Evolutionary conservation across 495 filamentous ascomycete species (phyloP).

Genomic region (Aspergillus nanangensis): DNA sequence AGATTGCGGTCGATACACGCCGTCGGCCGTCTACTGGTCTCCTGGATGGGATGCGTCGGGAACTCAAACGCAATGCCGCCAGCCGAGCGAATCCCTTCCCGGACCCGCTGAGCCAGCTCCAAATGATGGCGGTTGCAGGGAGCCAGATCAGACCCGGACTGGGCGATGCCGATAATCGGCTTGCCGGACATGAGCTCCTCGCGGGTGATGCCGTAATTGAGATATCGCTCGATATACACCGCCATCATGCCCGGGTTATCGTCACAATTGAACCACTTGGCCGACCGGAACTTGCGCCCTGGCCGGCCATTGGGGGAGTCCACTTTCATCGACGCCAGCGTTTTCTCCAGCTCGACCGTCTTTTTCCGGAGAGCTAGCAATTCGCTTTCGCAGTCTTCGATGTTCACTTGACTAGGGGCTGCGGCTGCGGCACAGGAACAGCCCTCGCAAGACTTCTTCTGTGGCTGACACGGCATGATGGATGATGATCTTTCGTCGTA

Average conservation of each 20-base stretch:
- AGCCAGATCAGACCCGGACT: constrained; percentile 50
- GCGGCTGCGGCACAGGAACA: constrained; percentile 30
- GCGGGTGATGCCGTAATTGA: constrained; percentile 50
- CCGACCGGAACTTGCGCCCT: constrained; percentile 37
- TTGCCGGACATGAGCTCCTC: constrained; percentile 51
- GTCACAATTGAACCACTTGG: constrained; percentile 44
- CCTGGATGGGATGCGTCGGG: constrained; percentile 53
- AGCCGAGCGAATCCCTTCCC: constrained; percentile 49
- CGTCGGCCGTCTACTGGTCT: constrained; percentile 45
- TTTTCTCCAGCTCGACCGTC: constrained; percentile 33
- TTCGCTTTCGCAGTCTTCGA: constrained; percentile 38
- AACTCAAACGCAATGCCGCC: constrained; percentile 55
- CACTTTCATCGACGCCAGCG: constrained; percentile 19
- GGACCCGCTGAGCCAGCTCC: constrained; percentile 48
- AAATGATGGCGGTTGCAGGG: constrained; percentile 52
- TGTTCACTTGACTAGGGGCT: constrained; percentile 17
- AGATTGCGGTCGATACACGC: constrained; percentile 51
- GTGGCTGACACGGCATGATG: constrained; percentile 27
- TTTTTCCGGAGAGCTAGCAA: constrained; percentile 31
- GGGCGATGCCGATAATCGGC: constrained; percentile 55
- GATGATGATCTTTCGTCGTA: no score
- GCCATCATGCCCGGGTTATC: constrained; percentile 47
- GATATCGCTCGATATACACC: constrained; percentile 51
- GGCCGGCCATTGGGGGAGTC: constrained; percentile 8
- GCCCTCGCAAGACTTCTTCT: constrained; percentile 31